phyloP scores from a whole-genome alignment of 2,329 filamentous ascomycete species.

The Trichoderma atrobrunneum region DNA sequence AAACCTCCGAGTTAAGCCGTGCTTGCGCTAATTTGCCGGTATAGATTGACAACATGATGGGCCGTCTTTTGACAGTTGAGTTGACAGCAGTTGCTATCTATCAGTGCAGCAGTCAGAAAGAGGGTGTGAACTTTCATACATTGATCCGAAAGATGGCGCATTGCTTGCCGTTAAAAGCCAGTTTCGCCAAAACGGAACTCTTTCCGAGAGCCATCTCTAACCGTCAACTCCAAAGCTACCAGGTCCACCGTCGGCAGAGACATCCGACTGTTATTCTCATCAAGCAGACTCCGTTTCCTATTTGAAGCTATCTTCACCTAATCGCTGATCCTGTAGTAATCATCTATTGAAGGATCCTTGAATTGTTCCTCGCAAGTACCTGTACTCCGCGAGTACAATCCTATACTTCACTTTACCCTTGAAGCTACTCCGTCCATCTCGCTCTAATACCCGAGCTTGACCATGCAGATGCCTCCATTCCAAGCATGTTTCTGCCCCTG shows the following conservation, averaged over 20 bases:
- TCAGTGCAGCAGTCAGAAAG: not conserved
- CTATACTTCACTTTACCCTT: not conserved
- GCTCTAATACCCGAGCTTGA: not conserved
- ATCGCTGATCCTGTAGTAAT: not conserved
- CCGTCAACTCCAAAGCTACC: not conserved
- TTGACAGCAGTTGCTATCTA: not conserved
- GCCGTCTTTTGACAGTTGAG: not conserved
- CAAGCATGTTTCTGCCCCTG: not conserved
- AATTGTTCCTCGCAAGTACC: not conserved
- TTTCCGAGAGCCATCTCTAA: not conserved
- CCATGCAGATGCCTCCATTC: not conserved
- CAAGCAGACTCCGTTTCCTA: not conserved
- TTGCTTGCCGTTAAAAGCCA: too few relatives aligned
- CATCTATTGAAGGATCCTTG: not conserved
- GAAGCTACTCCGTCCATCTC: not conserved
- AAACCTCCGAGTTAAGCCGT: slow-evolving; percentile 5
- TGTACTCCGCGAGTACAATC: not conserved
- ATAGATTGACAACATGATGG: not conserved
- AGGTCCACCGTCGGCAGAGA: not conserved
- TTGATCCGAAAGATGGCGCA: not conserved
- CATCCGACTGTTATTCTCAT: not conserved
- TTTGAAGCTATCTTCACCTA: not conserved
- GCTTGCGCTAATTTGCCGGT: not conserved
- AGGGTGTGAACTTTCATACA: not conserved
- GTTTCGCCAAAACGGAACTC: not conserved